Evolutionary conservation across 2,329 filamentous ascomycete genomes (phyloP).

Genomic region (Sarocladium brachiariae): DNA sequence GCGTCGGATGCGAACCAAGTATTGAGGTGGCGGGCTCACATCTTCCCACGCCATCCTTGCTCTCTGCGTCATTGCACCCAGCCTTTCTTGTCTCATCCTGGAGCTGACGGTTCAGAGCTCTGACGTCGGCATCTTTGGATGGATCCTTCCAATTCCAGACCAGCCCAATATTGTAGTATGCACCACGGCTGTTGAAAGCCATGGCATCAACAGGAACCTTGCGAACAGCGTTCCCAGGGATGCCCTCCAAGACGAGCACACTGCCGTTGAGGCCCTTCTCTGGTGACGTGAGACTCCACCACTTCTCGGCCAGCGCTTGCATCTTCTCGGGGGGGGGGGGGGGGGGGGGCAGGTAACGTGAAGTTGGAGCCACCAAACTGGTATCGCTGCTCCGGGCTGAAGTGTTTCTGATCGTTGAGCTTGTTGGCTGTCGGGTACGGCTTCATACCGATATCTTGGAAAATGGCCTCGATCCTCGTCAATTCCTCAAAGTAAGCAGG

Average conservation of each 20-base stretch:
- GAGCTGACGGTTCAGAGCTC: conserved; percentile 30
- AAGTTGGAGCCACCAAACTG: conserved; percentile 34
- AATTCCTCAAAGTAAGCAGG: conserved; percentile 27
- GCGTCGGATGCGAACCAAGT: too few species aligned
- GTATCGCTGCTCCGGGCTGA: conserved; percentile 26
- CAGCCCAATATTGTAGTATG: conserved; percentile 36
- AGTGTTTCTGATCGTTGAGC: conserved; percentile 26
- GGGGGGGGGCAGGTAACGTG: conserved; percentile 20
- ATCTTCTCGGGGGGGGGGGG: not conserved
- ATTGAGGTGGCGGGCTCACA: too few species aligned
- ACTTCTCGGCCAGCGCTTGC: conserved; percentile 12
- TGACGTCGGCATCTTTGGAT: conserved; percentile 28
- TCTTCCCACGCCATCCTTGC: conserved; percentile 20
- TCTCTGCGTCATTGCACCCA: conserved; percentile 18
- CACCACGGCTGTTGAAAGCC: conserved; percentile 37
- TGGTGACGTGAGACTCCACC: conserved; percentile 15
- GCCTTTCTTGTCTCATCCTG: conserved; percentile 18
- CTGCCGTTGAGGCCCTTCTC: conserved; percentile 20
- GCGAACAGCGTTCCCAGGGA: conserved; percentile 31
- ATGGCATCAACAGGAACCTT: conserved; percentile 29
- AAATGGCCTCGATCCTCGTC: conserved; percentile 26
- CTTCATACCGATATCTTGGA: conserved; percentile 28
- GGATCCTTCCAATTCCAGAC: conserved; percentile 33
- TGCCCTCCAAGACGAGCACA: conserved; percentile 33
- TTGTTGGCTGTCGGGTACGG: conserved; percentile 33